A percentile compares a stretch with the other conserved stretches of the same genome.
Conservation (phyloP, 345 rosid species). For the Pseudoturritis turrita region DNA sequence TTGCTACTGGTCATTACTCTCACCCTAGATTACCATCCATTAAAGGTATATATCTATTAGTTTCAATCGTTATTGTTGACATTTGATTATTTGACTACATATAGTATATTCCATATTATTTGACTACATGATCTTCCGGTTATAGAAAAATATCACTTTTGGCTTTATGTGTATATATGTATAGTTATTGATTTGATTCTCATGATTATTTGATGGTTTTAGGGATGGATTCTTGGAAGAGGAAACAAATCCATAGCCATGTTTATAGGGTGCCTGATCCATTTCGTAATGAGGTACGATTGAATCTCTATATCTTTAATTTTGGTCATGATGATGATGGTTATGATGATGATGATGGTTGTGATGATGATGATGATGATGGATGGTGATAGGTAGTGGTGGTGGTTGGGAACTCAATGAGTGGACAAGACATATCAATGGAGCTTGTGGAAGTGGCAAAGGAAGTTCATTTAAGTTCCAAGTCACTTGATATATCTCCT, state of each 20-base stretch:
- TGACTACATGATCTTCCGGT: no score
- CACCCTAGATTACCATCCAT: constrained; percentile 73
- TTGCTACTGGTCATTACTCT: constrained; percentile 91
- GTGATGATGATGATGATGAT: background rate
- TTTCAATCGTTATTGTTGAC: background rate
- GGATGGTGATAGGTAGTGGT: constrained; percentile 57
- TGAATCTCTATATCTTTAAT: background rate
- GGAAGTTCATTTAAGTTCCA: constrained; percentile 72
- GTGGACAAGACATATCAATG: constrained; percentile 92
- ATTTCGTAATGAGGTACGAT: constrained; percentile 58
- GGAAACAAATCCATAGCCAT: constrained; percentile 88
- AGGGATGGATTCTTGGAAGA: constrained; percentile 86
- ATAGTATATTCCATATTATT: no score
- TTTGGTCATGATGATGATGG: constrained; percentile 6
- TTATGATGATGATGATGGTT: background rate
- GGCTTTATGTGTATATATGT: background rate
- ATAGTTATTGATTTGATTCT: background rate
- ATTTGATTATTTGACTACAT: background rate
- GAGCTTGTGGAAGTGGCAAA: constrained; percentile 77
- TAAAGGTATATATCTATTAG: constrained; percentile 45
- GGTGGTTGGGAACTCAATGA: constrained; percentile 72
- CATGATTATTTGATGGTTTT: background rate
- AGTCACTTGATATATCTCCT: constrained; percentile 43
- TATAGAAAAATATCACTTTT: background rate
- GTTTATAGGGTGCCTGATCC: constrained; percentile 75